Base-by-base conservation (phyloP, 345 rosid species). In the Ricinus communis region DNA sequence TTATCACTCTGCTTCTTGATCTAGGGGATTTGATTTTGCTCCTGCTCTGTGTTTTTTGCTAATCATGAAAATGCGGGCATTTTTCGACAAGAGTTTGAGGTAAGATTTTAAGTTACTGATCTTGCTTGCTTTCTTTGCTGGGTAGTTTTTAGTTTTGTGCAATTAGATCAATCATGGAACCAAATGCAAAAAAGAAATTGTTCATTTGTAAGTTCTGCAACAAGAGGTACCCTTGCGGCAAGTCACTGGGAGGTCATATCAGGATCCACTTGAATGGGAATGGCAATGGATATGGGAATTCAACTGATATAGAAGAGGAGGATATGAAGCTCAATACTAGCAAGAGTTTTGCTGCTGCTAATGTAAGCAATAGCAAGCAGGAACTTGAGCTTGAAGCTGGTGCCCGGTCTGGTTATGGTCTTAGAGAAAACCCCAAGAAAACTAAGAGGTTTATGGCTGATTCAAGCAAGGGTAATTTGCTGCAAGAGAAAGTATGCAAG, bases 161-260 rank as follows among this genome's bases (percentile, higher is more conserved):
- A 51, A 72, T 62, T 38, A 52, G 73, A 76, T 77, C 73, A 62
- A 71, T 24, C 33, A 86, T 90, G 96, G 96, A 90, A 62, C 66
- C 76, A 57, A 81, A 56, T 82, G 83, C 77, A 65, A 85, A 82
- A 83, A 87, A 75, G 85, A 84, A 80, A 77, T 92, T 65, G 69
- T 65, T 85, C 65, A 82, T 80, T 27, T 93, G 98, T 82, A 93
- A 84, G 86, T 86, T 66, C 74, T 88, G 98, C 81, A 77, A 77
- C 84, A 93, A 86, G 84, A 85, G 79, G 72, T 93, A 79, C 56
- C 83, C 89, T 14, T 88, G 95, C 77, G 96, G 95, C 31, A 93
- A 90, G 83, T 88, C 96, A 62, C 85, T 93, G 18, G 96, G 98
- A 47, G 95, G 98, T 63, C 98, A 93, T 76, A 85, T 93, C 67